Percentiles rank a stretch among this genome's conserved stretches.
Conservation (phyloP, 169 alveolate species). For the Perkinsus olseni region DNA sequence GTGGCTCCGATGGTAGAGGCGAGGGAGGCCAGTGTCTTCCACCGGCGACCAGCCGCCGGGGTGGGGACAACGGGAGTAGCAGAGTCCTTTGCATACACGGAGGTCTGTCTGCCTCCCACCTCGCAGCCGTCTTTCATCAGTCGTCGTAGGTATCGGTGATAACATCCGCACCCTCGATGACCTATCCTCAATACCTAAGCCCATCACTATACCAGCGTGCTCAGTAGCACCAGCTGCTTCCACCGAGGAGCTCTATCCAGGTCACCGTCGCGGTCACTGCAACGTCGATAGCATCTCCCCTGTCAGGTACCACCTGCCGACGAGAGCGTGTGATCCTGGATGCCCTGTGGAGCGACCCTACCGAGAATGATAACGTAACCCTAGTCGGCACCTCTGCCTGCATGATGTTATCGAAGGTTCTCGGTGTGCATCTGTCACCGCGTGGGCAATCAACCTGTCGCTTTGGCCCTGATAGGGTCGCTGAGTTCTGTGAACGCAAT, state of each 20-base stretch:
- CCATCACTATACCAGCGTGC: conserved; percentile 38
- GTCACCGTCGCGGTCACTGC: conserved; percentile 4
- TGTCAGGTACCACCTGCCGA: neutral
- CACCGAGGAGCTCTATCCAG: conserved; percentile 20
- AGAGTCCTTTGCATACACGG: conserved; percentile 45
- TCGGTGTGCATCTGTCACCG: conserved; percentile 26
- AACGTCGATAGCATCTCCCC: too few species aligned
- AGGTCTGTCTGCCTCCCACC: neutral
- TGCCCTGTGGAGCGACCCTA: conserved; percentile 49
- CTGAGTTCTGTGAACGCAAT: conserved; percentile 38
- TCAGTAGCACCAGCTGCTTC: neutral
- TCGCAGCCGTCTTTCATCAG: neutral
- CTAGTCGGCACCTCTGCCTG: neutral
- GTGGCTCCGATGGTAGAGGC: too few species aligned
- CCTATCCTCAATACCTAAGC: conserved; percentile 39
- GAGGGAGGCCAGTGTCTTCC: too few species aligned
- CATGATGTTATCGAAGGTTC: conserved; percentile 18
- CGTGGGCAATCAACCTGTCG: conserved; percentile 38
- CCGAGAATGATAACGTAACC: conserved; percentile 31
- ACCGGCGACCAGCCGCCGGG: neutral
- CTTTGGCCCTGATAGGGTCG: conserved; percentile 43
- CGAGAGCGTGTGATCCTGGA: conserved; percentile 38
- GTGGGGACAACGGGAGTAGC: neutral
- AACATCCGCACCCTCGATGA: conserved; percentile 36
- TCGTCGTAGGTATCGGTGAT: conserved; percentile 40